These are phyloP conservation scores for Chlamydomonas reinhardtii DNA, from an alignment of 163 green algal species.

Conservation along the genomic window DNA sequence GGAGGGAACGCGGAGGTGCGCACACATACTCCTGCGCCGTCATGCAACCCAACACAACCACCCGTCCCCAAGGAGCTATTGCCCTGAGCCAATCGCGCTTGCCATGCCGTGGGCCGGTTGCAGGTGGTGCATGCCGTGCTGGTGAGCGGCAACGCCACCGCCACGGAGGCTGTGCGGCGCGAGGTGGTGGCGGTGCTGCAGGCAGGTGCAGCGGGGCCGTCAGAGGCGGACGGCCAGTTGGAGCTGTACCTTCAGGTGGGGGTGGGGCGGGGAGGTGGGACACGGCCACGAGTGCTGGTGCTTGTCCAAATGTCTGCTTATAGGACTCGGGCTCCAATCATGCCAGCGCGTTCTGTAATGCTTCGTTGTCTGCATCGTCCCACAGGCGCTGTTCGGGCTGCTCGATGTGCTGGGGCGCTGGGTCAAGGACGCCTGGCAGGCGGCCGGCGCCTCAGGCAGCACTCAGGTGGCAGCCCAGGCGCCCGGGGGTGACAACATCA, in stretches of 20 bases:
- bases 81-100: too few relatives aligned
- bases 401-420: conserved; percentile 82
- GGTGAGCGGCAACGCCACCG: conserved; percentile 2
- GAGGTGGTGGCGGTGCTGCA: conserved; percentile 56
- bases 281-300: too few relatives aligned
- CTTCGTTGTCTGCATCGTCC: not conserved
- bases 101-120: too few relatives aligned
- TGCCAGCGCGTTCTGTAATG: too few relatives aligned
- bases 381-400: conserved; percentile 79
- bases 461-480: not conserved
- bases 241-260: conserved; percentile 77
- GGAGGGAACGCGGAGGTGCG: too few relatives aligned
- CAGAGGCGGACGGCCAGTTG: conserved; percentile 64
- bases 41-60: too few relatives aligned
- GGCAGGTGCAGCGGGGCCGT: conserved; percentile 28
- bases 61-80: too few relatives aligned
- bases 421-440: conserved; percentile 62
- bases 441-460: conserved; percentile 5
- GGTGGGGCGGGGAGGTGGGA: not conserved
- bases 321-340: not conserved
- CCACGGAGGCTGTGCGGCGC: not conserved
- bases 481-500: not conserved
- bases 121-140: conserved; percentile 58
- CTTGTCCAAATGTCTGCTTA: too few relatives aligned
- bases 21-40: too few relatives aligned